Conservation (phyloP, 768 basidiomycete species). For the Auricularia cornea region DNA sequence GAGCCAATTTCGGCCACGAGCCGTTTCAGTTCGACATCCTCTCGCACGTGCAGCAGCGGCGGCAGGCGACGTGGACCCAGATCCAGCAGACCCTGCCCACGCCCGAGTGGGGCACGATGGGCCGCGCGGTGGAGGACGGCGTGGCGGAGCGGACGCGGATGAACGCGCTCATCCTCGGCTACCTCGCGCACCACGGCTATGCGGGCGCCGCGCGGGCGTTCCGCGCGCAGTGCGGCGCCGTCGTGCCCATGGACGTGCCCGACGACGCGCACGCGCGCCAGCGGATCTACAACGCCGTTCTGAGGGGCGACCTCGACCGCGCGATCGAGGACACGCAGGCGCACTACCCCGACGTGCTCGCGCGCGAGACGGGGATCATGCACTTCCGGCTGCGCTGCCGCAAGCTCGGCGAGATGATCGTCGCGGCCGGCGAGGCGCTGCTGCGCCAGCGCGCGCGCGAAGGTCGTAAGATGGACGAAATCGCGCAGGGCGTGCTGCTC, state of each 20-base stretch:
- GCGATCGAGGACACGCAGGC: conserved; percentile 49
- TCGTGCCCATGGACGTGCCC: conserved; percentile 1
- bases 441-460: conserved; percentile 16
- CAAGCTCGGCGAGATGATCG: conserved; percentile 75
- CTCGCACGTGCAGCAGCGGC: conserved; percentile 66
- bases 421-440: conserved; percentile 61
- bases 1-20: conserved; percentile 82
- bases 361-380: conserved; percentile 59
- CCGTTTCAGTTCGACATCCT: conserved; percentile 90
- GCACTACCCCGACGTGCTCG: conserved; percentile 57
- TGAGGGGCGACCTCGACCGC: conserved; percentile 60
- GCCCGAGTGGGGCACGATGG: conserved; percentile 17
- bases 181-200: conserved; percentile 82
- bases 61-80: conserved; percentile 55
- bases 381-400: conserved; percentile 77
- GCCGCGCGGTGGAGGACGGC: conserved; percentile 1
- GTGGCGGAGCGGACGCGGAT: conserved; percentile 34
- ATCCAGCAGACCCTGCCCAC: conserved; percentile 53
- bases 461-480: neutral
- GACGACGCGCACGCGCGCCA: conserved; percentile 59
- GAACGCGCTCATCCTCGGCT: conserved; percentile 66
- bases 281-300: conserved; percentile 60
- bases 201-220: conserved; percentile 62
- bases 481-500: neutral
- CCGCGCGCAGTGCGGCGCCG: conserved; percentile 34